Base-by-base conservation (phyloP, 2,329 filamentous ascomycete species). In the Aspergillus arachidicola region DNA sequence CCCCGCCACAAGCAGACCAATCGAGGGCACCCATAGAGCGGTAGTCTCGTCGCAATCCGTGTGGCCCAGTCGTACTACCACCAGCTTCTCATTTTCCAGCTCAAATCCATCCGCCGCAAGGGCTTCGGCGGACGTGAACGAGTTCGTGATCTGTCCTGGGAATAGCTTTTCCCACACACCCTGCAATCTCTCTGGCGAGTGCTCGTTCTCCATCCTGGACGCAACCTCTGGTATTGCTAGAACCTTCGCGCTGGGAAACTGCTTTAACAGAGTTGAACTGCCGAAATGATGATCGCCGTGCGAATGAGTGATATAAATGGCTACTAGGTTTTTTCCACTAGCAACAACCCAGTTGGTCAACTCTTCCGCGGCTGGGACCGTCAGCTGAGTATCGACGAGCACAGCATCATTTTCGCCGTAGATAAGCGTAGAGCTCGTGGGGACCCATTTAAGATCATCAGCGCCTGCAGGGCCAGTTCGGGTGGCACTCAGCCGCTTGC, bases 41-140 rank as follows among this genome's bases (percentile, higher is more conserved):
- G 63, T 62, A 21, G 63, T 53, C 28, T 62, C 56, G 57, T 64
- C 50, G 32, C 56, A 58, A 21, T 64, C 63, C 21, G 63, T 62
- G 53, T 64, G 59, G 19, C 63, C 59, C 11, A 62, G 14, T 59
- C 34, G 43, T 4, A 62, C 23, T 12, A 59, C 57, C n/a, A 58
- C 32, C 23, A 64, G 46, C 50, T 28, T 30, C 32, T 64, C 50
- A 7, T 48, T 41, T 54, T 64, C 63, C 26, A 64, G 28, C 28
- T 28, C 45, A 26, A 58, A 4, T 6, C 21, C 38, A 53, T 43
- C 55, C 41, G 23, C 43, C 45, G 32, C 26, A 59, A 26, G 30
- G 28, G 46, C 48, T 28, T 61, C 58, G 28, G 50, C 62, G 48
- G 56, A 50, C 30, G 6, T 21, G 5, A 41, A 41, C 1, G 7